phyloP scores from a whole-genome alignment of 1,139 yeast species.

The Candida sanyaensis region DNA sequence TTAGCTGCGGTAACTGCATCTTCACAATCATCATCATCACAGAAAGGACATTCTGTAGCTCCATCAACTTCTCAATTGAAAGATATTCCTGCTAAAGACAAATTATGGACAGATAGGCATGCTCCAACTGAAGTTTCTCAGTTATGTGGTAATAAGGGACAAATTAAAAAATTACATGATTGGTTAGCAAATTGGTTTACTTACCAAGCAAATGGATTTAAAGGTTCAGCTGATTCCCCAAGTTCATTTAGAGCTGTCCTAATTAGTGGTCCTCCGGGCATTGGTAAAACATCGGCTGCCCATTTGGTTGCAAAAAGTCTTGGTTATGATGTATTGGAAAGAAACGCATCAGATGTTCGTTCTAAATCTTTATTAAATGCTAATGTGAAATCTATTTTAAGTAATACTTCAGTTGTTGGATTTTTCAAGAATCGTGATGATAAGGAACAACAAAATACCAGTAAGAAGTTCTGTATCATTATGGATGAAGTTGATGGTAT shows the following conservation, averaged over 20 bases:
- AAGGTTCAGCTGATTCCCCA: conserved; percentile 56
- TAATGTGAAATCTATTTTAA: conserved; percentile 69
- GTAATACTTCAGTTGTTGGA: conserved; percentile 83
- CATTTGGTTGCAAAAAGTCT: conserved; percentile 67
- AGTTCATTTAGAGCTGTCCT: conserved; percentile 78
- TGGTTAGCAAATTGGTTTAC: conserved; percentile 85
- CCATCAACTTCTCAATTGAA: conserved; percentile 11
- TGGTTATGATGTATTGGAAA: conserved; percentile 74
- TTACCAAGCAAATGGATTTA: conserved; percentile 56
- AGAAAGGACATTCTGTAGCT: background rate
- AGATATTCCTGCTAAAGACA: conserved; percentile 48
- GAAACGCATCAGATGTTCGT: conserved; percentile 87
- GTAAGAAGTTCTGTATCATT: conserved; percentile 66
- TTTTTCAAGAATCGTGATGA: conserved; percentile 53
- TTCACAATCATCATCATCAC: background rate
- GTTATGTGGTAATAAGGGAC: conserved; percentile 88
- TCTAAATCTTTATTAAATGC: conserved; percentile 74
- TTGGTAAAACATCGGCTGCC: conserved; percentile 81
- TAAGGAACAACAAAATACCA: conserved; percentile 32
- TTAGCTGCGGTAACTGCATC: background rate
- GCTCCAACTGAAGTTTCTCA: conserved; percentile 80
- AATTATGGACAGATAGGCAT: conserved; percentile 89
- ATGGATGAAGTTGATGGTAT: conserved; percentile 99
- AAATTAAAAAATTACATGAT: conserved; percentile 58
- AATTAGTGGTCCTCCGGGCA: conserved; percentile 85